Evolutionary conservation across 78 protist genomes (phyloP), one percentile per base, ranked within the genome.

Genomic region (Trichosphaerium sp.): DNA sequence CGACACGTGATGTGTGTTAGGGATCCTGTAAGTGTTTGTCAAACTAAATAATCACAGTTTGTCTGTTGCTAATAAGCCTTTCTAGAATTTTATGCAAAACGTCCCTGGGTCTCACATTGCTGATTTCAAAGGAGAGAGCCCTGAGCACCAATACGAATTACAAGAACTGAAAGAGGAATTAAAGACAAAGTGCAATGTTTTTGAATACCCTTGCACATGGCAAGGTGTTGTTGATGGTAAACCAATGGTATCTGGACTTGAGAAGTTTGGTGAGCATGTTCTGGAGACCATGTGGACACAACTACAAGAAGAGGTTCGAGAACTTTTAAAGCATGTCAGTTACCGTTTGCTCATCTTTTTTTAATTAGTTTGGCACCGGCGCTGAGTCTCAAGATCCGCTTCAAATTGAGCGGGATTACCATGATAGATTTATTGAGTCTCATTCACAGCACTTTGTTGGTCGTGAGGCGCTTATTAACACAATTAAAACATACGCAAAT

Each of bases 171-270:
- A 44, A 15, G 31, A 15, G 31, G 31, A 44, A n/a, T n/a, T n/a
- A n/a, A n/a, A n/a, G n/a, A n/a, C n/a, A n/a, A n/a, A n/a, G n/a
- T n/a, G n/a, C n/a, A n/a, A n/a, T n/a, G n/a, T n/a, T n/a, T n/a
- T n/a, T 32, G 67, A 5, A 37, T 59, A 59, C 5, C 65, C 5
- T 25, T 59, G 65, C 65, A 5, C 15, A 15, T 59, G 65, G 65
- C 15, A 11, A 26, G 65, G 65, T 5, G 47, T 59, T 11, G 47
- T 3, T 11, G 65, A 59, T 15, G 65, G 48, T 15, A 59, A 59
- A 42, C 47, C 65, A 26, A 59, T 59, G 65, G 23, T 59, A 29
- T 37, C 52, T 15, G 48, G 65, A 11, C 65, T 59, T 32, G 65
- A 59, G 65, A 42, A 37, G 52, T 59, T 59, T 26, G 48, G 65